Evolutionary conservation across 179 eudicot species (phyloP).

Genomic region (Vitellaria paradoxa): DNA sequence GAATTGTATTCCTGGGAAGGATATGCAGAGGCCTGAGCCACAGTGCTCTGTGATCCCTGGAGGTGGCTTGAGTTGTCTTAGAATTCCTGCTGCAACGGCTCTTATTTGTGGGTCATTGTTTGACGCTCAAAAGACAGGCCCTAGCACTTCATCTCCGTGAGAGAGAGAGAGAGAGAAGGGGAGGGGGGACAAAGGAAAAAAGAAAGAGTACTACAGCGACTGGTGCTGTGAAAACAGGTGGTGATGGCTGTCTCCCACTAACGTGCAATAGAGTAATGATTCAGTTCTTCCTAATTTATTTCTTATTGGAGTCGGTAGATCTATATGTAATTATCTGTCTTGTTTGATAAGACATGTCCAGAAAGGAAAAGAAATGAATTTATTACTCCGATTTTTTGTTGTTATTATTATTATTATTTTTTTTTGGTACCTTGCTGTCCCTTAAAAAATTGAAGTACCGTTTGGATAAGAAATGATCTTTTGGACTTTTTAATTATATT

Average conservation of each 20-base stretch:
- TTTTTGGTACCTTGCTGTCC: too few species aligned
- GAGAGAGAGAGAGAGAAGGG: not conserved
- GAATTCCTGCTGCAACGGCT: conserved; percentile 46
- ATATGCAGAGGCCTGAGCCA: conserved; percentile 68
- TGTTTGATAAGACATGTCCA: not conserved
- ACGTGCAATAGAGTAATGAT: conserved; percentile 10
- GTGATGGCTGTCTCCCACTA: conserved; percentile 19
- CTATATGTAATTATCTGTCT: not conserved
- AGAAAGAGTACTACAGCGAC: not conserved
- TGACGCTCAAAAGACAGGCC: not conserved
- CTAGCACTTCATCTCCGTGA: conserved; percentile 19
- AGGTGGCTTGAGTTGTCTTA: conserved; percentile 45
- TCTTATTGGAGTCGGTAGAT: not conserved
- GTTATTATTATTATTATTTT: too few species aligned
- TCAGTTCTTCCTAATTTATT: conserved; percentile 13
- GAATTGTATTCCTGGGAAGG: conserved; percentile 73
- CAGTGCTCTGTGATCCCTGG: conserved; percentile 70
- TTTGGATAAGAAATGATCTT: too few species aligned
- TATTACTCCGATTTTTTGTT: too few species aligned
- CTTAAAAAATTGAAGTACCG: too few species aligned
- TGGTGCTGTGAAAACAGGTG: conserved; percentile 1
- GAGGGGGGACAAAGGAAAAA: not conserved
- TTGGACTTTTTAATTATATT: too few species aligned
- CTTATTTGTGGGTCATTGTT: conserved; percentile 27
- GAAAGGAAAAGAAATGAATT: not conserved